Evolutionary conservation across 108 stramenopile species (phyloP).

Genomic region (Epithemia pelagica): DNA sequence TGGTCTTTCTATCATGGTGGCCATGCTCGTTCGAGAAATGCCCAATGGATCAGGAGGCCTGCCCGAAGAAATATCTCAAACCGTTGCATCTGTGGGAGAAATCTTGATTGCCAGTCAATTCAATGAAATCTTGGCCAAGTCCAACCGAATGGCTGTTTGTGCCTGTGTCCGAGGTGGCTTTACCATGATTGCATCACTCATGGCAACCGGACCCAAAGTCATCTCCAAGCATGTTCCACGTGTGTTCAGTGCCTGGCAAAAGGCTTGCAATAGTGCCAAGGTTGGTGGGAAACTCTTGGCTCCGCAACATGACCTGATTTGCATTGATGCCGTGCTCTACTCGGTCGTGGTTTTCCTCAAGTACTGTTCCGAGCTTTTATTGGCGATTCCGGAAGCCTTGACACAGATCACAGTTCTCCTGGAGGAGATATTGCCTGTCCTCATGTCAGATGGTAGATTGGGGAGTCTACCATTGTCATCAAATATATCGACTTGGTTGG

Average conservation of each 20-base stretch:
- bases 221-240: constrained; percentile 43
- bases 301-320: constrained; percentile 58
- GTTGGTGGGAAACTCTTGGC: constrained; percentile 38
- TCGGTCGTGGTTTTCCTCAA: constrained; percentile 69
- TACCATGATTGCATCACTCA: constrained; percentile 52
- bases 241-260: constrained; percentile 66
- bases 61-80: constrained; percentile 41
- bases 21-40: constrained; percentile 59
- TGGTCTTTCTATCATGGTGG: constrained; percentile 59
- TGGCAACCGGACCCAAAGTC: constrained; percentile 58
- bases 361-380: constrained; percentile 62
- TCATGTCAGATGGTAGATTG: constrained; percentile 54
- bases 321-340: constrained; percentile 59
- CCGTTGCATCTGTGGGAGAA: constrained; percentile 47
- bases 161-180: constrained; percentile 75
- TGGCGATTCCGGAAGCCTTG: constrained; percentile 78
- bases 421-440: constrained; percentile 61
- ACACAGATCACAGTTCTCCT: constrained; percentile 54
- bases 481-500: constrained; percentile 39
- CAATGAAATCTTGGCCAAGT: constrained; percentile 44
- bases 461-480: constrained; percentile 34
- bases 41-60: constrained; percentile 65
- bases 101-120: constrained; percentile 51
- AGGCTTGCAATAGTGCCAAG: constrained; percentile 25
- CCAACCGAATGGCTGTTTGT: constrained; percentile 53